Base-by-base conservation (phyloP, 805 yeast species). In the Spathaspora boniae region DNA sequence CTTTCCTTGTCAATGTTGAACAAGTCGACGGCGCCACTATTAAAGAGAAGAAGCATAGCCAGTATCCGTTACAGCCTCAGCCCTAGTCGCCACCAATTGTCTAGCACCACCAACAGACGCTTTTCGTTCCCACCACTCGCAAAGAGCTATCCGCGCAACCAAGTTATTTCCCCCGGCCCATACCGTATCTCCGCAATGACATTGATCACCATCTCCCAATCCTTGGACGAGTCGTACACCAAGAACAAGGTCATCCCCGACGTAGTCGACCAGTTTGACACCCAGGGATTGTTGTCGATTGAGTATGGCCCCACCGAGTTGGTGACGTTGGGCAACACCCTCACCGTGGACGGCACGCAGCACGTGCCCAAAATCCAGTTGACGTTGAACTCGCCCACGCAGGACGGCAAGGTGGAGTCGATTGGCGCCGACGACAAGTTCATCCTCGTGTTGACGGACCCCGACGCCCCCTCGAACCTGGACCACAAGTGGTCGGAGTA, bases 401-500 rank as follows among this genome's bases (percentile, higher is more conserved):
- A 63, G 36, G 70, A 71, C 28, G 53, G 58, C 15, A 69, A 67
- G 23, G 48, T 69, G 44, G 69, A 65, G 43, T 20, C 44, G 15
- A 61, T 72, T 25, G 51, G 62, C 11, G 47, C 58, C 16, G 57
- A 68, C 17, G 82, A 78, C 45, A 60, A 71, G 33, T 88, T 83
- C 62, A 78, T 93, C 8, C 62, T 89, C 45, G 84, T 85, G 3
- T 47, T 88, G 45, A 89, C 96, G 6, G 96, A 88, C 58, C 97
- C 97, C 1, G 96, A 88, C 65, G 96, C 96, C 6, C 97, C 97
- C 9, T 75, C 88, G 3, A 73, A 78, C 47, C 70, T 74, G 3
- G 96, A 88, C 56, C 78, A 81, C 52, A 86, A 80, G 54, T 87
- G 95, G 94, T 81, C 93, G 3, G 95, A 88, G 59, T 88, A 69